phyloP scores from a whole-genome alignment of 2,329 filamentous ascomycete genomes.

The Trichoderma polysporum region DNA sequence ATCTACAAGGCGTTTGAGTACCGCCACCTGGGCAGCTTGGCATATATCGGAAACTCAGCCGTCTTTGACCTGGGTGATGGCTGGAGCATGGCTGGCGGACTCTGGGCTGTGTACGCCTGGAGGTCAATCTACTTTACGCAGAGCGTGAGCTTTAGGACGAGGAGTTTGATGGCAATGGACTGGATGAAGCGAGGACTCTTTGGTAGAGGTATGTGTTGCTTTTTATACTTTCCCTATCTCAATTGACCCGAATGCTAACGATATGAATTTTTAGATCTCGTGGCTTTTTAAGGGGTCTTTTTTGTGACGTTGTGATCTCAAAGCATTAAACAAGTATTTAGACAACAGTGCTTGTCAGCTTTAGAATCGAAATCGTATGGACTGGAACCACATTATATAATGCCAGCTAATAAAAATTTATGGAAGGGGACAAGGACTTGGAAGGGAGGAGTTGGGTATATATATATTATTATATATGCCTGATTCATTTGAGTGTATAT shows the following conservation, averaged over 20 bases:
- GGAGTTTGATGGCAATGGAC: conserved; percentile 91
- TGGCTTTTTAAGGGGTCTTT: not conserved
- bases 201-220: conserved; percentile 73
- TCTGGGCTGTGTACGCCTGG: conserved; percentile 96
- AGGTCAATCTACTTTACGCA: conserved; percentile 95
- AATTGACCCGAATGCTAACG: not conserved
- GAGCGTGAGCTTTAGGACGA: conserved; percentile 88
- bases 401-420: not conserved
- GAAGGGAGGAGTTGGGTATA: not conserved
- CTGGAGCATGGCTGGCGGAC: conserved; percentile 73
- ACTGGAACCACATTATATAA: not conserved
- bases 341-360: not conserved
- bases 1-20: conserved; percentile 96
- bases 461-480: no score
- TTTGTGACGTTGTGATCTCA: not conserved
- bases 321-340: not conserved
- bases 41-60: conserved; percentile 94
- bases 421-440: not conserved
- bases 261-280: not conserved
- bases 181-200: conserved; percentile 97
- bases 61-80: conserved; percentile 86
- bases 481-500: not conserved
- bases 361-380: not conserved
- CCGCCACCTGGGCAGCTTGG: conserved; percentile 83
- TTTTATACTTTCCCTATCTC: not conserved